Conservation (phyloP, 441 rosid species). For the Euphorbia schlechtendalii region DNA sequence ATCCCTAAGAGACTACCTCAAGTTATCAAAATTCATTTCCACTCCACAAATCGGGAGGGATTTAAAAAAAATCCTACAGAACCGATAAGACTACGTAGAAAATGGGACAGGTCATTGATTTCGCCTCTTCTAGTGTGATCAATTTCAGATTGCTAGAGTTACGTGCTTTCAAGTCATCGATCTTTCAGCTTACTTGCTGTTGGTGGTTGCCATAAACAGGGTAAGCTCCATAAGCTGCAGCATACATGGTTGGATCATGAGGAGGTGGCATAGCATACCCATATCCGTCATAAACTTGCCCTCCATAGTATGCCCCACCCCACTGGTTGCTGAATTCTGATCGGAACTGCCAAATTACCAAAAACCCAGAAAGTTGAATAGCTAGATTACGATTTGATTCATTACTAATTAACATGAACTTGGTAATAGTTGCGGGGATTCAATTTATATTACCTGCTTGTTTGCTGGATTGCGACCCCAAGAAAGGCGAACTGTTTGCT, state of each 20-base stretch:
- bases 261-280: conserved; percentile 64
- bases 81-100: conserved; percentile 29
- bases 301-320: conserved; percentile 64
- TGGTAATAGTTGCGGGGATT: too few relatives aligned
- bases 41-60: conserved; percentile 38
- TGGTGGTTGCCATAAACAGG: conserved; percentile 79
- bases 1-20: conserved; percentile 40
- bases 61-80: conserved; percentile 35
- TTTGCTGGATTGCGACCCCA: conserved; percentile 92
- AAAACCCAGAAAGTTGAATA: neutral
- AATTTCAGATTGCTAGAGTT: conserved; percentile 29
- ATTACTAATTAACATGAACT: too few relatives aligned
- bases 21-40: conserved; percentile 77
- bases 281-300: conserved; percentile 67
- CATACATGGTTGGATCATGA: conserved; percentile 67
- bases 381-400: too few relatives aligned
- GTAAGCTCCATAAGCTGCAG: conserved; percentile 60
- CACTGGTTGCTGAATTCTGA: conserved; percentile 67
- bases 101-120: conserved; percentile 15
- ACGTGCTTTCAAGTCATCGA: conserved; percentile 10
- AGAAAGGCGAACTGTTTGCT: conserved; percentile 86
- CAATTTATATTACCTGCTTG: too few relatives aligned
- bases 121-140: too few relatives aligned
- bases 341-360: conserved; percentile 41
- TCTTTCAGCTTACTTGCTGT: conserved; percentile 85